Percentiles rank a stretch among this genome's conserved stretches.
phyloP scores from a whole-genome alignment of 345 rosid species.

The Salix arbutifolia region DNA sequence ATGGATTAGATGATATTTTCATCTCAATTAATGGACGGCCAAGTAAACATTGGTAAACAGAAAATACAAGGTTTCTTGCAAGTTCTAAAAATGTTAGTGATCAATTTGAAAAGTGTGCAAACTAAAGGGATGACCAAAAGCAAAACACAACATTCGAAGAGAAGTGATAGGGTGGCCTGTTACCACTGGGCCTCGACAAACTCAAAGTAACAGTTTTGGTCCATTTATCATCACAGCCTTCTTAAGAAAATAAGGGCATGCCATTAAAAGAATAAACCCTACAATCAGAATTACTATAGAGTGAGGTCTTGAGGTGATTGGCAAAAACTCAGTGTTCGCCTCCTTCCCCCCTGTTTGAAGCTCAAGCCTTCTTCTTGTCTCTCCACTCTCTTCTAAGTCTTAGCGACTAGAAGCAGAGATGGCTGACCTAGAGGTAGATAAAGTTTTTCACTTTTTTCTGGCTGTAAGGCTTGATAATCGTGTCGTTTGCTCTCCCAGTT shows the following conservation, averaged over 20 bases:
- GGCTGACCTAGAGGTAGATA: constrained; percentile 21
- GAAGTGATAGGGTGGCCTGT: background rate
- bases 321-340: background rate
- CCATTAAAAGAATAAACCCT: constrained; percentile 1
- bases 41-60: no score
- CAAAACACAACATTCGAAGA: background rate
- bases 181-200: background rate
- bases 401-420: background rate
- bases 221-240: no score
- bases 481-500: background rate
- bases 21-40: no score
- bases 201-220: background rate
- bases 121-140: background rate
- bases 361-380: background rate
- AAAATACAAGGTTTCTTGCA: no score
- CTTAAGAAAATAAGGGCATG: background rate
- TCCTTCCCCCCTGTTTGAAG: background rate
- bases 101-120: background rate
- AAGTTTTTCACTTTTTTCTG: background rate
- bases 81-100: background rate
- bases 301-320: background rate
- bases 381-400: no score
- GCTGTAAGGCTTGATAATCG: background rate
- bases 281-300: background rate
- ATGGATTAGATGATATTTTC: no score